Evolutionary conservation across 495 filamentous ascomycete genomes (phyloP).

Genomic region (Neurospora sp.): DNA sequence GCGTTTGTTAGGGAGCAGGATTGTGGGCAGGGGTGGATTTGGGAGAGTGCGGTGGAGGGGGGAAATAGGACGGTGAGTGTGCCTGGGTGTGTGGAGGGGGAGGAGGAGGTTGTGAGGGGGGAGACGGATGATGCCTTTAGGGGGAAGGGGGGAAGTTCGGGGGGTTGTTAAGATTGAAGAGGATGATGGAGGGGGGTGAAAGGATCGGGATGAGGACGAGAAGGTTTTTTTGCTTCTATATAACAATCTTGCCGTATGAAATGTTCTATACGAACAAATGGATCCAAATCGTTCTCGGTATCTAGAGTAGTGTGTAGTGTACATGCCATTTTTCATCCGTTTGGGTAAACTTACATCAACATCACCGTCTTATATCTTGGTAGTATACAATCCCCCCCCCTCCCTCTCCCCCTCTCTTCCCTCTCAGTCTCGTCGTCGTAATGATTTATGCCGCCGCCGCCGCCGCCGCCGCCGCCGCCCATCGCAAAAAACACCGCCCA

Average conservation of each 20-base stretch:
- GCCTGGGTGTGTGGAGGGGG: slow-evolving; percentile 21
- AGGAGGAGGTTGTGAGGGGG: slow-evolving; percentile 3
- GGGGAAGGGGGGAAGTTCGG: slow-evolving; percentile 14
- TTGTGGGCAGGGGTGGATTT: slow-evolving; percentile 27
- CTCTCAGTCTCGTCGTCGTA: neutral
- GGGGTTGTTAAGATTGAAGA: slow-evolving; percentile 10
- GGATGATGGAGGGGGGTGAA: no score
- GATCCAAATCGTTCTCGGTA: neutral
- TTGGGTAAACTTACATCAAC: neutral
- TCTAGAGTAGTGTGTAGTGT: neutral
- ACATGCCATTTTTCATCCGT: neutral
- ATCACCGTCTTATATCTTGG: neutral
- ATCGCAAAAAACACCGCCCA: neutral
- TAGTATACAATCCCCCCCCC: neutral
- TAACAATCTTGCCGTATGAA: no score
- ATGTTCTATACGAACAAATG: neutral
- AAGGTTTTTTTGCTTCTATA: no score
- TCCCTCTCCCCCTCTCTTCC: neutral
- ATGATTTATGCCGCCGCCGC: neutral
- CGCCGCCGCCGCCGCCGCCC: neutral
- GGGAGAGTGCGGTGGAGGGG: slow-evolving; percentile 20
- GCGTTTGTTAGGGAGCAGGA: slow-evolving; percentile 31
- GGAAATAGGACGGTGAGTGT: slow-evolving; percentile 18
- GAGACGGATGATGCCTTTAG: slow-evolving; percentile 27
- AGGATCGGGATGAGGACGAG: no score